Base-by-base conservation (phyloP, 2,329 filamentous ascomycete genomes). In the Clarireedia monteithiana region DNA sequence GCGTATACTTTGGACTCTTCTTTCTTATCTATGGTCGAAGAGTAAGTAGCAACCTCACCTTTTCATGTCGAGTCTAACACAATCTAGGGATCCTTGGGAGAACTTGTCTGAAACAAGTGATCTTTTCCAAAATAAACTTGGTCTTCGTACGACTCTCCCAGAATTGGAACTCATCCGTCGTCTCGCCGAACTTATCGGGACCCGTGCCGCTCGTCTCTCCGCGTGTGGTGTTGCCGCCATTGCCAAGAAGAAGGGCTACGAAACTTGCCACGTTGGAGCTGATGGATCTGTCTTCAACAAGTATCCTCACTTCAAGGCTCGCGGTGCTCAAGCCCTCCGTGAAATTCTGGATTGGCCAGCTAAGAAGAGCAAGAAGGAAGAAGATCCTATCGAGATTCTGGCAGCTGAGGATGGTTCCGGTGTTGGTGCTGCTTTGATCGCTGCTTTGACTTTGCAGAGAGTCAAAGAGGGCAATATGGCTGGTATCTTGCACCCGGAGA, bases 231-330 rank as follows among this genome's bases (percentile, higher is more conserved):
- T 99, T 54, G 91, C 92, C 12, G 94, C 92, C 57, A 96, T 99
- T 68, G 91, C 88, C 81, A 95, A 86, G 76, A 97, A 97, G 85
- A 97, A 96, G 82, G 81, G 83, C 64, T 92, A 91, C 73, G 75
- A 87, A 68, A 80, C 82, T 39, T 95, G 89, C 76, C 94, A 97
- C 72, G 94, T 99, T 44, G 94, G 94, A 66, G 94, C 94, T 51
- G 94, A 99, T 69, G 94, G 94, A 39, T 95, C 89, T 17, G 92
- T 99, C 54, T 99, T 99, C 78, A 96, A 96, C 80, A 97, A 97
- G 73, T 99, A 99, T 75, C 94, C 94, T 12, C 88, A 96, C 75
- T 99, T 99, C 82, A 96, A 96, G 79, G 83, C 85, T 57, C 87
- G 94, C 54, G 91, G 92, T 55, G 92, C 94, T 14, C 80, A 86